These are phyloP conservation scores for Umbellularia californica DNA, from an alignment of 164 flowering plant genomes.

Conservation along the genomic window DNA sequence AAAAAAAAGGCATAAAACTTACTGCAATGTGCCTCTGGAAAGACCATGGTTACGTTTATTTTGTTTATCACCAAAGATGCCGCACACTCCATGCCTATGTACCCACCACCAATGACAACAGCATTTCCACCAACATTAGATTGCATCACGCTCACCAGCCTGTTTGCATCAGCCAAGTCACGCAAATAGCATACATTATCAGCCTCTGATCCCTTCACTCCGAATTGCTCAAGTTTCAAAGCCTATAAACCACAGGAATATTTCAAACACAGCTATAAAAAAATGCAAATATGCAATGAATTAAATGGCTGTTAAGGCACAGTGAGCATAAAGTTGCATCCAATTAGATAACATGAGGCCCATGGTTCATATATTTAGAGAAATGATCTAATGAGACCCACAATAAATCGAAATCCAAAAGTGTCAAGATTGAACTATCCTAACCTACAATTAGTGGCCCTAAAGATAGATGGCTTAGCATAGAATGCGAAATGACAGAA, in stretches of 20 bases:
- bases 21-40: conserved; percentile 95
- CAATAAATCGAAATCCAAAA: too few relatives aligned
- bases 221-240: conserved; percentile 92
- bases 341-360: too few relatives aligned
- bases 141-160: conserved; percentile 69
- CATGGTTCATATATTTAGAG: too few relatives aligned
- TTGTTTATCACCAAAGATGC: conserved; percentile 86
- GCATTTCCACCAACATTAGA: conserved; percentile 77
- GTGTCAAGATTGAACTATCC: too few relatives aligned
- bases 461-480: too few relatives aligned
- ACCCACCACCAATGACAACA: conserved; percentile 96
- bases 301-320: too few relatives aligned
- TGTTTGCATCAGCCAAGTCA: conserved; percentile 81
- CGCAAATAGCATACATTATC: conserved; percentile 90
- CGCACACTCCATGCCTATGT: conserved; percentile 99
- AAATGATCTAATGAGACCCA: too few relatives aligned
- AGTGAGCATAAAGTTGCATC: too few relatives aligned
- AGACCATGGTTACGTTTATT: conserved; percentile 89
- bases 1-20: conserved; percentile 21
- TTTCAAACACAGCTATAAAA: conserved; percentile 7
- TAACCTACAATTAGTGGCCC: too few relatives aligned
- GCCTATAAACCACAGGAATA: conserved; percentile 47
- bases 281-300: too few relatives aligned
- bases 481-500: too few relatives aligned
- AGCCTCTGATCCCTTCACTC: conserved; percentile 80